Conservation (phyloP, 148 eudicot species). For the Oxyria digyna region DNA sequence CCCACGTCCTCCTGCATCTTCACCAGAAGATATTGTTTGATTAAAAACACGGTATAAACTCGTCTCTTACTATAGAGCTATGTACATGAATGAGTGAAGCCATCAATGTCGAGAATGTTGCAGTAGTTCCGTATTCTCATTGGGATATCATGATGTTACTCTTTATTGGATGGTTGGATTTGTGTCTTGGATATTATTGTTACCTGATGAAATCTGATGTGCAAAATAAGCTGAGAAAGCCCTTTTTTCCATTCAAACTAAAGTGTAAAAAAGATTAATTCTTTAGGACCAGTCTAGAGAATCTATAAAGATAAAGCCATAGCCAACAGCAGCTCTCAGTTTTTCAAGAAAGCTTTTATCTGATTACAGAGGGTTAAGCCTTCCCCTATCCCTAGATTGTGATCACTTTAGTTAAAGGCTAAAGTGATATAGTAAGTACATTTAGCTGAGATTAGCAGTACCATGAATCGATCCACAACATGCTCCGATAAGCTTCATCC, state of each 20-base stretch:
- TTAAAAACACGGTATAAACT: not conserved
- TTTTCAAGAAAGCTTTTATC: not conserved
- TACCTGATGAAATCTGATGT: not conserved
- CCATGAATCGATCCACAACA: not conserved
- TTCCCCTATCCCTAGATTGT: constrained; percentile 7
- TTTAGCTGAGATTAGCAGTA: not conserved
- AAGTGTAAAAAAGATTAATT: constrained; percentile 27
- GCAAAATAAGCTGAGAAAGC: not conserved
- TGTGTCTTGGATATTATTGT: not conserved
- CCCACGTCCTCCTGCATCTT: constrained; percentile 27
- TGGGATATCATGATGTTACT: not conserved
- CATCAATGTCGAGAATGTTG: not conserved
- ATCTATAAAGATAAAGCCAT: constrained; percentile 30
- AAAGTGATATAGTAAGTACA: constrained; percentile 15
- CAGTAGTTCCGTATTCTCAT: not conserved
- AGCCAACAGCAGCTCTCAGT: too few relatives aligned
- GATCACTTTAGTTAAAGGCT: constrained; percentile 26
- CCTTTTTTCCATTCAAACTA: constrained; percentile 23
- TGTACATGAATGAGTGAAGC: not conserved
- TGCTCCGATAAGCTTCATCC: not conserved
- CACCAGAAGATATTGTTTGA: constrained; percentile 10
- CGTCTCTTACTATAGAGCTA: not conserved
- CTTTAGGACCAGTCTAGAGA: constrained; percentile 41
- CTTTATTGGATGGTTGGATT: not conserved
- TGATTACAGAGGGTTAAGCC: constrained; percentile 17